phyloP scores from a whole-genome alignment of 2,329 filamentous ascomycete species.

The Gnomoniopsis smithogilvyi region DNA sequence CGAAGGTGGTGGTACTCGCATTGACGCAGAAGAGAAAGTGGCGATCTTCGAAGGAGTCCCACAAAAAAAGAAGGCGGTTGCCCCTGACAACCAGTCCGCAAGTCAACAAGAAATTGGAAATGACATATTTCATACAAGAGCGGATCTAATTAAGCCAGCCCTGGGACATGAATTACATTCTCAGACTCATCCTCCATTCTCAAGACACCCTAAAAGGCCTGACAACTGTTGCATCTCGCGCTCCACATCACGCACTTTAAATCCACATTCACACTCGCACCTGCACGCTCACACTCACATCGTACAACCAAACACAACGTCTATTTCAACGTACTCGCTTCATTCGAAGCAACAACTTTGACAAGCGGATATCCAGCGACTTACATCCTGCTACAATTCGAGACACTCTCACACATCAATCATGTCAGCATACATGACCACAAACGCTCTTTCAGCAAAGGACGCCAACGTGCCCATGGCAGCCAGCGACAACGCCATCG shows the following conservation, averaged over 20 bases:
- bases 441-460: constrained; percentile 60
- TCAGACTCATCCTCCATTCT: neutral
- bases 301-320: neutral
- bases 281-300: neutral
- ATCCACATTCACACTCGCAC: neutral
- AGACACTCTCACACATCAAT: constrained; percentile 25
- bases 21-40: neutral
- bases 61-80: constrained; percentile 12
- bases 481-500: constrained; percentile 33
- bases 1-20: neutral
- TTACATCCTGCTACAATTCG: neutral
- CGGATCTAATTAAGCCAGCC: neutral
- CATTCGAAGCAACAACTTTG: neutral
- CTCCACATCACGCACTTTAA: neutral
- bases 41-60: neutral
- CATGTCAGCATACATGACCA: constrained; percentile 44
- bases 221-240: neutral
- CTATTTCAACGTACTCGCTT: neutral
- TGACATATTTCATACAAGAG: neutral
- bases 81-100: constrained; percentile 11
- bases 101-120: constrained; percentile 7
- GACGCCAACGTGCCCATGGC: constrained; percentile 60
- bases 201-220: constrained; percentile 1
- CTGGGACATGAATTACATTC: neutral
- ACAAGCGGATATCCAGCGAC: neutral